A percentile compares a stretch with the other conserved stretches of the same genome.
These are phyloP conservation scores for Macrolepiota albuminosa DNA, from an alignment of 768 basidiomycete species.

Conservation along the genomic window DNA sequence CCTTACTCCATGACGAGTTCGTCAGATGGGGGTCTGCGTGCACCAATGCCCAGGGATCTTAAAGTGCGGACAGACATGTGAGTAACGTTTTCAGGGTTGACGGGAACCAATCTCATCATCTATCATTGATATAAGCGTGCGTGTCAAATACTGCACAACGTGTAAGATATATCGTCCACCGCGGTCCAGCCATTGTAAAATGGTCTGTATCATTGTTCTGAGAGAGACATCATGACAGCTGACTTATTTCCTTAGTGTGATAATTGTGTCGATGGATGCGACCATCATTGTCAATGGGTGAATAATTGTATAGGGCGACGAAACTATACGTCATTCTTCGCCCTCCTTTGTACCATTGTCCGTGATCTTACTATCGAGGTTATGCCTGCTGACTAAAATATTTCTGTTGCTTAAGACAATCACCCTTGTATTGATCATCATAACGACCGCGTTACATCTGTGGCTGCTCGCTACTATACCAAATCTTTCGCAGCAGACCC, in stretches of 20 bases:
- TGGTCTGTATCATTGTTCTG: constrained; percentile 48
- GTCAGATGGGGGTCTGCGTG: constrained; percentile 55
- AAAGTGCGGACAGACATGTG: constrained; percentile 74
- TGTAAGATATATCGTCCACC: constrained; percentile 93
- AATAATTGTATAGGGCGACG: constrained; percentile 95
- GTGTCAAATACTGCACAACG: constrained; percentile 91
- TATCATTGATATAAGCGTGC: constrained; percentile 50
- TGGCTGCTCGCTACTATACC: constrained; percentile 50
- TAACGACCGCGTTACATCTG: constrained; percentile 81
- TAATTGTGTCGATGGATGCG: constrained; percentile 95
- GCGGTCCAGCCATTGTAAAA: constrained; percentile 91
- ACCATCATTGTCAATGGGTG: constrained; percentile 89
- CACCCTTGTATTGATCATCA: constrained; percentile 69
- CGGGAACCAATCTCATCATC: not conserved
- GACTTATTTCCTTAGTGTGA: constrained; percentile 60
- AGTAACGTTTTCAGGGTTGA: constrained; percentile 24
- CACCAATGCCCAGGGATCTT: constrained; percentile 77
- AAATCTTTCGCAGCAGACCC: constrained; percentile 25
- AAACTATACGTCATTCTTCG: constrained; percentile 93
- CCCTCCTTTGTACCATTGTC: constrained; percentile 72
- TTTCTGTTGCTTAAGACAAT: constrained; percentile 43
- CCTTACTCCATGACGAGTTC: constrained; percentile 63
- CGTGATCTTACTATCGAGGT: constrained; percentile 27
- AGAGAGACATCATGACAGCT: constrained; percentile 1
- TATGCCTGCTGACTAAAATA: constrained; percentile 1